Percentiles rank a stretch among this genome's conserved stretches.
phyloP scores from a whole-genome alignment of 2,329 filamentous ascomycete species.

The Fusarium zealandicum region DNA sequence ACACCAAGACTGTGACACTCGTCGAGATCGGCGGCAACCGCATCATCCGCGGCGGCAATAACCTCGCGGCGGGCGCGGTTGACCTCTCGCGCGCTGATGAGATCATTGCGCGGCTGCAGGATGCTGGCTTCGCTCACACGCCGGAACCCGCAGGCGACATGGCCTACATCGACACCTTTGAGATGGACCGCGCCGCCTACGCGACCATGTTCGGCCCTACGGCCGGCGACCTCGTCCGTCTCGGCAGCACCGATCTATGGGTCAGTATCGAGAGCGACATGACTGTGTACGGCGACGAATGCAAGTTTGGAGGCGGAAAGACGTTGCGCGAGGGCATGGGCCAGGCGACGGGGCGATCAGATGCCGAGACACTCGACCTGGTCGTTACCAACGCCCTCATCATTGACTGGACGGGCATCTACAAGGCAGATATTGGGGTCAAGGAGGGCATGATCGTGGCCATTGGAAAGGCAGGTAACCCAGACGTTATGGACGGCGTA shows the following conservation, averaged over 20 bases:
- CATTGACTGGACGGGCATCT: conserved; percentile 90
- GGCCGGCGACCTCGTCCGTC: conserved; percentile 80
- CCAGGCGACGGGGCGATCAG: conserved; percentile 79
- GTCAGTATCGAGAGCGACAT: conserved; percentile 86
- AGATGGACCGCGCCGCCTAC: conserved; percentile 82
- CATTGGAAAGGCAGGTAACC: conserved; percentile 94
- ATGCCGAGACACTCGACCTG: conserved; percentile 78
- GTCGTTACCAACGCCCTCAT: conserved; percentile 91
- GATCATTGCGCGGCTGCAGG: conserved; percentile 71
- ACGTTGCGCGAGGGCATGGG: conserved; percentile 95
- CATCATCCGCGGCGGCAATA: conserved; percentile 85
- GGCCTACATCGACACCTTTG: conserved; percentile 65
- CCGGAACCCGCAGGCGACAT: conserved; percentile 67
- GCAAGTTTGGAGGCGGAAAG: conserved; percentile 94
- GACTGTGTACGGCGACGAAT: conserved; percentile 89
- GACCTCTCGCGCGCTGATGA: conserved; percentile 68
- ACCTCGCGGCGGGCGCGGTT: conserved; percentile 75
- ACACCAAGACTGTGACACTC: conserved; percentile 86
- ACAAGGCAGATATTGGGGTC: conserved; percentile 95
- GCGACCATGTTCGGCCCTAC: conserved; percentile 92
- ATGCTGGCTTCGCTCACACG: conserved; percentile 79
- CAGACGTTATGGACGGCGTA: conserved; percentile 95
- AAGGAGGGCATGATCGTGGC: conserved; percentile 85
- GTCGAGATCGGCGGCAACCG: conserved; percentile 86
- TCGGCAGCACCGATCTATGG: conserved; percentile 89